Evolutionary conservation across 2,329 filamentous ascomycete species (phyloP).

Genomic region (Ophiostoma angusticollis): DNA sequence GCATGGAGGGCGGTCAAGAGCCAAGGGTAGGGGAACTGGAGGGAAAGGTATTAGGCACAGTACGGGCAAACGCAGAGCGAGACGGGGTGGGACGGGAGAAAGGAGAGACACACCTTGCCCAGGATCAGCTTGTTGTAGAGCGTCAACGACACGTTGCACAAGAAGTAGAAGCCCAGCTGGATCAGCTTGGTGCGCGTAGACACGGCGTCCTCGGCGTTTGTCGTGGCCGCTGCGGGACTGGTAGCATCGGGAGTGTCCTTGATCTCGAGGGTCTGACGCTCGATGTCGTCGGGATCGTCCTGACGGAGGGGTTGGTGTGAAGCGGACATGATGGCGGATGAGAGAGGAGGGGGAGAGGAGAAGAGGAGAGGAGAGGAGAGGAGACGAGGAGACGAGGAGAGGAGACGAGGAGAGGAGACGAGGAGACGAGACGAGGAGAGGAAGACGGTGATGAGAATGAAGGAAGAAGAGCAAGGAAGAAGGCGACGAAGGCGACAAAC

Average conservation of each 20-base stretch:
- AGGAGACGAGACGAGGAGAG: no score
- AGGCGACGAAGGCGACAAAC: no score
- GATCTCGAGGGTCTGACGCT: conserved; percentile 3
- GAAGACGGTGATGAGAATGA: no score
- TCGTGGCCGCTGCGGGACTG: background rate
- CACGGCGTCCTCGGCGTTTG: conserved; percentile 8
- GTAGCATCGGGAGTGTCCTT: background rate
- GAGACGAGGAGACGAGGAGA: no score
- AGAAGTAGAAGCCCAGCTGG: conserved; percentile 14
- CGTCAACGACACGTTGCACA: conserved; percentile 34
- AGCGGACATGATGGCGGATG: no score
- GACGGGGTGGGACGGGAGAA: no score
- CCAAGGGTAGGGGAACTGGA: conserved; percentile 14
- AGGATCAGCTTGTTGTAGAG: conserved; percentile 48
- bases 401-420: no score
- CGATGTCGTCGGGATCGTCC: conserved; percentile 7
- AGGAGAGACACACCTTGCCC: conserved; percentile 20
- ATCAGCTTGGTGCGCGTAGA: conserved; percentile 6
- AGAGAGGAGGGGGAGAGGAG: no score
- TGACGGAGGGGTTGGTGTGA: conserved; percentile 8
- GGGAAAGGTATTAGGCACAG: no score
- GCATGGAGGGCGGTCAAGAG: conserved; percentile 16
- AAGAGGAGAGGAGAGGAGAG: no score
- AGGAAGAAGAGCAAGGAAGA: no score
- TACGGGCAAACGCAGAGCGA: no score